These are phyloP conservation scores for Botrytis fragariae DNA, from an alignment of 2,329 filamentous ascomycete species.

Conservation along the genomic window DNA sequence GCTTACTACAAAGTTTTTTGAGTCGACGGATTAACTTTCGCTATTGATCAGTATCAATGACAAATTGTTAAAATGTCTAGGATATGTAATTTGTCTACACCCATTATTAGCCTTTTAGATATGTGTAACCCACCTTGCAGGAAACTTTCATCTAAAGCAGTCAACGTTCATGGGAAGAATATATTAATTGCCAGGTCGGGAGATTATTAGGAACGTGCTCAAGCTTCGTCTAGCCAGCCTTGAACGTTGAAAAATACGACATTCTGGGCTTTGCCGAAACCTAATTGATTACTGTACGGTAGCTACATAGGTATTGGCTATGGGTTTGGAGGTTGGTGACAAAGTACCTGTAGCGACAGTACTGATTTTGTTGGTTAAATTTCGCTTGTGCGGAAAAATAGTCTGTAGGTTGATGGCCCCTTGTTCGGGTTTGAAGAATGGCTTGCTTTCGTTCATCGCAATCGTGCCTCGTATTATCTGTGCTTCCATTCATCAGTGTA, in stretches of 20 bases:
- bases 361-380: not conserved
- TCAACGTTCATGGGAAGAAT: conserved; percentile 15
- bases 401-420: not conserved
- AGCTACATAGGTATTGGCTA: not conserved
- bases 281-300: not conserved
- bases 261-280: conserved; percentile 1
- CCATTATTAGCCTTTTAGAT: not conserved
- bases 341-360: not conserved
- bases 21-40: not conserved
- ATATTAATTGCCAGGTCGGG: conserved; percentile 6
- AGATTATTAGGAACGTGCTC: conserved; percentile 17
- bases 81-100: not conserved
- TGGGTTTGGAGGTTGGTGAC: not conserved
- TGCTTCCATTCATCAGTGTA: conserved; percentile 1
- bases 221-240: conserved; percentile 22
- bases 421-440: not conserved
- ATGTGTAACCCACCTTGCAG: not conserved
- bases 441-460: not conserved
- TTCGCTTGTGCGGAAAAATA: conserved; percentile 11
- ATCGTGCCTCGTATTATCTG: not conserved
- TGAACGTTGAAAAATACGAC: conserved; percentile 12
- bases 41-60: not conserved
- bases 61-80: not conserved
- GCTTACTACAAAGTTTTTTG: not conserved
- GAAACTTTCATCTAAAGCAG: not conserved